Conservation (phyloP, 495 filamentous ascomycete species). For the Xylaria telfairii region DNA sequence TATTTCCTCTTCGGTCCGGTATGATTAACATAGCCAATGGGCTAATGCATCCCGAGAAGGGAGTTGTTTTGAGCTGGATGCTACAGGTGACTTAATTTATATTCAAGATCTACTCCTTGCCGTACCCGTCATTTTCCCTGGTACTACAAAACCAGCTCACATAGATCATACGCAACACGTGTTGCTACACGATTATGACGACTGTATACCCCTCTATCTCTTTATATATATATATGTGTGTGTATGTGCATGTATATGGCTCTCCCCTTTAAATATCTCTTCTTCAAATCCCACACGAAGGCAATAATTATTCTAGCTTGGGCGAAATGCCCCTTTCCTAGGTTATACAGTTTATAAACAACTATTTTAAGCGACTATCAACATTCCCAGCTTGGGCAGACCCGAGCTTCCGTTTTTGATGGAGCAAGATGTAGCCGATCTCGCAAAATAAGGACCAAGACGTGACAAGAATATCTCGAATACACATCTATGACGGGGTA, state of each 20-base stretch:
- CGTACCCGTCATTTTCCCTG: neutral
- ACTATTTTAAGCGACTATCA: neutral
- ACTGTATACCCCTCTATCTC: neutral
- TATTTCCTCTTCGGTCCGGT: neutral
- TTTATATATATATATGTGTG: neutral
- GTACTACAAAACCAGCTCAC: neutral
- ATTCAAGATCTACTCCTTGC: neutral
- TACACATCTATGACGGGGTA: too few species aligned
- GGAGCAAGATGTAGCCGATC: neutral
- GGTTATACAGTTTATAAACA: neutral
- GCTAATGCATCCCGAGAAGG: neutral
- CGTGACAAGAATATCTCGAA: neutral
- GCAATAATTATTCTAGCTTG: neutral
- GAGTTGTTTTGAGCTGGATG: neutral
- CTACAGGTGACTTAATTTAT: neutral
- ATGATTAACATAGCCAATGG: neutral
- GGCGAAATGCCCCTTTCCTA: neutral
- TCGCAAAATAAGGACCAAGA: neutral
- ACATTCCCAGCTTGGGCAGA: neutral
- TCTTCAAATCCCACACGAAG: neutral
- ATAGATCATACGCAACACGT: neutral
- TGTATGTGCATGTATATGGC: too few species aligned
- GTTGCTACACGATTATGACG: too few species aligned
- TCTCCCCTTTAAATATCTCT: neutral
- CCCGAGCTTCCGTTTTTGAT: neutral